These are phyloP conservation scores for Plantago ovata DNA, from an alignment of 257 asterid species.

Conservation along the genomic window DNA sequence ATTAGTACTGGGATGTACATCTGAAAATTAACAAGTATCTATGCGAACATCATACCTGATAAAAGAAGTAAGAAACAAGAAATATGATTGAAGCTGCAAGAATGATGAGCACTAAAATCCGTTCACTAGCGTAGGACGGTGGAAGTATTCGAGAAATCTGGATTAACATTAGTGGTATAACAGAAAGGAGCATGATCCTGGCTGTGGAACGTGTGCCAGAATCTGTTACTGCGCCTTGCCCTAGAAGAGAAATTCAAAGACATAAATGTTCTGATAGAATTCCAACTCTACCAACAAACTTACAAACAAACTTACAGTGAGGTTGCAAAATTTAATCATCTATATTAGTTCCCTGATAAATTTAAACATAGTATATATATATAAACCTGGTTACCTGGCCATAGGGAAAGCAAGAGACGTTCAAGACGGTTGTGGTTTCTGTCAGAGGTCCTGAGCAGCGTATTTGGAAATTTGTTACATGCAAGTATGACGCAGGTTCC, in stretches of 20 bases:
- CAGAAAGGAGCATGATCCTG: slow-evolving; percentile 50
- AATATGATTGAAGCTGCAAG: slow-evolving; percentile 39
- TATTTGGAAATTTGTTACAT: slow-evolving; percentile 25
- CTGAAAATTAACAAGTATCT: not conserved
- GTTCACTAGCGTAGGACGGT: slow-evolving; percentile 27
- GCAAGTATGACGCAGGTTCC: slow-evolving; percentile 57
- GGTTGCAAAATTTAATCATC: too few species aligned
- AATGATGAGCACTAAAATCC: slow-evolving; percentile 22
- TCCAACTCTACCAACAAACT: too few species aligned
- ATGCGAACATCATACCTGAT: slow-evolving; percentile 42
- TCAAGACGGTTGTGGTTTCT: slow-evolving; percentile 25
- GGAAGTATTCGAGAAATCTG: slow-evolving; percentile 32
- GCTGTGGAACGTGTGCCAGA: slow-evolving; percentile 43
- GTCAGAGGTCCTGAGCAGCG: slow-evolving; percentile 1
- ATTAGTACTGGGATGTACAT: too few species aligned
- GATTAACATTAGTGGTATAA: slow-evolving; percentile 43
- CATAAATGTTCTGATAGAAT: too few species aligned
- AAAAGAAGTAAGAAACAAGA: slow-evolving; percentile 52
- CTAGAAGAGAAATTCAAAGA: slow-evolving; percentile 28
- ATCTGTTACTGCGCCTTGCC: slow-evolving; percentile 46
- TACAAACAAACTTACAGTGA: too few species aligned
- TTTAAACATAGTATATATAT: too few species aligned
- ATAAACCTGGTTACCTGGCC: slow-evolving; percentile 38
- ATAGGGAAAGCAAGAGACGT: slow-evolving; percentile 32
- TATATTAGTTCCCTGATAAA: not conserved